Base-by-base conservation (phyloP, 1,284 basidiomycete genomes). In the Ustilago tritici region DNA sequence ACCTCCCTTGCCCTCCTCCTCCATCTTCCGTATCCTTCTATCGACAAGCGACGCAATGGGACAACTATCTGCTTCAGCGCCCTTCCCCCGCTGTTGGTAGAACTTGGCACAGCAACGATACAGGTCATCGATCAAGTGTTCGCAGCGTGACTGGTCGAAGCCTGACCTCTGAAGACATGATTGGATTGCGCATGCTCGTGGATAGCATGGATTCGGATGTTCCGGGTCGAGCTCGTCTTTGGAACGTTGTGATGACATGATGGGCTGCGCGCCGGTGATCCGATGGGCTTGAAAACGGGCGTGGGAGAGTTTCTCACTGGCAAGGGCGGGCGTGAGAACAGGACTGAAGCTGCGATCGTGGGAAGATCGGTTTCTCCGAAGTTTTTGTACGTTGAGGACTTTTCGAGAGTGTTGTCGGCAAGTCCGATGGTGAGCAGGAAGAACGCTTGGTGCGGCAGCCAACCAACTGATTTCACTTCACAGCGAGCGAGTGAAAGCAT, bases 61-160 rank as follows among this genome's bases (percentile, higher is more conserved):
- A 66, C 84, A 85, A 61, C 77, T 80, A 52, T 79, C 79, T 34
- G 76, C 73, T 65, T 76, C 72, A 1, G 77, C 76, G 15, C 79
- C 72, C 5, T 46, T 63, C 9, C 82, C 84, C 10, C 78, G 56
- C 57, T 72, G 61, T 43, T 64, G 61, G 59, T 85, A 85, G 70
- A 81, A 82, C n/a, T 61, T 55, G 35, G 65, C 76, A 59, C 84
- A 85, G 74, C 84, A 85, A 8, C 78, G 68, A 49, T 85, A 84
- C 12, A 85, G 73, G 34, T 81, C 77, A 58, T 80, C 73, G 32
- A 85, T 73, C 36, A 83, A 64, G 43, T 73, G 56, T 43, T 83
- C 73, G 63, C 84, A 85, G n/a, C 72, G 73, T 4, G 81, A 74
- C 55, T 85, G 84, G 54, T 84, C 66, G 61, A 74, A 84, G 52